Conservation (phyloP, 2,329 filamentous ascomycete species). For the Colletotrichum neosansevieriae region DNA sequence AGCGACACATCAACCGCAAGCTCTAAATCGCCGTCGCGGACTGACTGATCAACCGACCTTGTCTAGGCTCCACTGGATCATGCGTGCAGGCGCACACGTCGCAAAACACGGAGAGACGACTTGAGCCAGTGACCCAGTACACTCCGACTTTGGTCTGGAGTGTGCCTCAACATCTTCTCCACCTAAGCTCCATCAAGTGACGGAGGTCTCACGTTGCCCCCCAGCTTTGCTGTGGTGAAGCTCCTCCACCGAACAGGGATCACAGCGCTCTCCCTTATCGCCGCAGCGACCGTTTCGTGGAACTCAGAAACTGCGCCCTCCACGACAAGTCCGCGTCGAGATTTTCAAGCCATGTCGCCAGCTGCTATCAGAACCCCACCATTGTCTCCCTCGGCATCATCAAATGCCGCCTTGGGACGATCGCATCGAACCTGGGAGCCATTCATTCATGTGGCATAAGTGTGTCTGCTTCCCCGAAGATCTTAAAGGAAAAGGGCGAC, state of each 20-base stretch:
- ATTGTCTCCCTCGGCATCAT: slow-evolving; percentile 23
- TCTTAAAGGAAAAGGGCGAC: slow-evolving; percentile 23
- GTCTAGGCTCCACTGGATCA: background rate
- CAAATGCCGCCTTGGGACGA: slow-evolving; percentile 9
- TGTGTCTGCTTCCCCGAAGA: slow-evolving; percentile 8
- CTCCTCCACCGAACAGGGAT: slow-evolving; percentile 11
- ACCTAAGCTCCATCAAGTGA: slow-evolving; percentile 37
- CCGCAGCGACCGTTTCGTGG: slow-evolving; percentile 15
- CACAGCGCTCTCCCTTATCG: slow-evolving; percentile 30
- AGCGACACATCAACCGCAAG: slow-evolving; percentile 1
- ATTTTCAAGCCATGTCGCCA: no score
- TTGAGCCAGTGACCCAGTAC: no score
- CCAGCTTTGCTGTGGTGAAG: slow-evolving; percentile 1
- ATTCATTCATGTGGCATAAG: background rate
- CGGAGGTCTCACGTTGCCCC: slow-evolving; percentile 31
- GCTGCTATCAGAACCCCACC: background rate
- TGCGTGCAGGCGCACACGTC: no score
- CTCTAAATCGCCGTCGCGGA: slow-evolving; percentile 15
- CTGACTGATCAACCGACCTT: slow-evolving; percentile 17
- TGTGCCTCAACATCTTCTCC: slow-evolving; percentile 37
- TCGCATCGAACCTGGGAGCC: background rate
- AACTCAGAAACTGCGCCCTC: slow-evolving; percentile 6
- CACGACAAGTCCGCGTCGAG: no score
- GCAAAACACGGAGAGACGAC: background rate
- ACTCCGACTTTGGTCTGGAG: background rate